Conservation (phyloP, 2,329 filamentous ascomycete species). For the Pseudogymnoascus sp. region DNA sequence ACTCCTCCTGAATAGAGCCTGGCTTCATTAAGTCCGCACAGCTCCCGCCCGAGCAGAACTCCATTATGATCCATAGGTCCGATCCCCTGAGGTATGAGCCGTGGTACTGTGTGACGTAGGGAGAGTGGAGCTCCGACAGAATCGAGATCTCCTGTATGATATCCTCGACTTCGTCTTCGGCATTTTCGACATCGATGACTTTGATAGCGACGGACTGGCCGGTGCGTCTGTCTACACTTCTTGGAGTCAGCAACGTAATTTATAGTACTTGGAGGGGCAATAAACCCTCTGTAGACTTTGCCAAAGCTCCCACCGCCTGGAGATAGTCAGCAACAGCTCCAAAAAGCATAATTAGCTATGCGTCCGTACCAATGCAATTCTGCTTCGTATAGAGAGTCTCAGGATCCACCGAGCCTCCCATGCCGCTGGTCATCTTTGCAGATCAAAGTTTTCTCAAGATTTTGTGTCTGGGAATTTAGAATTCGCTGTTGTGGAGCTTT, state of each 20-base stretch:
- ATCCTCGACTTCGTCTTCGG: slow-evolving; percentile 97
- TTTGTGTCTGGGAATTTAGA: background rate
- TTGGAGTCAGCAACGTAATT: slow-evolving; percentile 18
- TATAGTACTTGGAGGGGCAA: slow-evolving; percentile 14
- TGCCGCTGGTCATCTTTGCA: slow-evolving; percentile 25
- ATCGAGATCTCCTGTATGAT: slow-evolving; percentile 99
- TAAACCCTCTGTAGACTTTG: slow-evolving; percentile 94
- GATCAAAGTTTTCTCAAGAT: slow-evolving; percentile 2
- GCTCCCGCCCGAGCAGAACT: slow-evolving; percentile 94
- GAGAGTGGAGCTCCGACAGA: slow-evolving; percentile 88
- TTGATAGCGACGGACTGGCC: slow-evolving; percentile 96
- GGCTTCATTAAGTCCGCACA: slow-evolving; percentile 95
- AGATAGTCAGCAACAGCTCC: slow-evolving; percentile 21
- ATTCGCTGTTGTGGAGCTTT: slow-evolving; percentile 2
- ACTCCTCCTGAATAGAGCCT: slow-evolving; percentile 82
- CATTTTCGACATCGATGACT: slow-evolving; percentile 96
- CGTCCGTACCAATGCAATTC: slow-evolving; percentile 66
- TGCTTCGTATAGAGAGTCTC: slow-evolving; percentile 90
- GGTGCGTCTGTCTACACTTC: slow-evolving; percentile 81
- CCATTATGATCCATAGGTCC: slow-evolving; percentile 99
- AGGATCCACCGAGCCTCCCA: slow-evolving; percentile 61
- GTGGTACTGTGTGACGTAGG: slow-evolving; percentile 96
- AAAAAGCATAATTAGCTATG: slow-evolving; percentile 11
- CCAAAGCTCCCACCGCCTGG: slow-evolving; percentile 93
- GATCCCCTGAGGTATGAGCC: slow-evolving; percentile 94